A percentile compares a stretch with the other conserved stretches of the same genome.
Evolutionary conservation across 768 basidiomycete species (phyloP).

Genomic region (Termitomyces sp.): DNA sequence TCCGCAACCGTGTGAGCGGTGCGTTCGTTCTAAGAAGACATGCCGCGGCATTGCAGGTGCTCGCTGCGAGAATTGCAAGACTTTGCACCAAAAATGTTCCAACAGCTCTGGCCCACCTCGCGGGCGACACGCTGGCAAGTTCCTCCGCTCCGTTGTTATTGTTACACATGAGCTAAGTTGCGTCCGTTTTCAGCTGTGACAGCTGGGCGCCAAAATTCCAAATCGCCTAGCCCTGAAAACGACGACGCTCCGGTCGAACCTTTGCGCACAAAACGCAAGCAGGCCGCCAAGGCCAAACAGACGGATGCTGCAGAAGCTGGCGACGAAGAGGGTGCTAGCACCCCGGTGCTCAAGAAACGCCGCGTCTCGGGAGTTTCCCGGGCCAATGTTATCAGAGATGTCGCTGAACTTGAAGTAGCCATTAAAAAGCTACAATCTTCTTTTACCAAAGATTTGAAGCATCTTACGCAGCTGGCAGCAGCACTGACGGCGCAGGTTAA

Average conservation of each 20-base stretch:
- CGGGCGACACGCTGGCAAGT: slow-evolving; percentile 32
- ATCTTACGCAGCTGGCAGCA: slow-evolving; percentile 25
- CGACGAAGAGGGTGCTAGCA: slow-evolving; percentile 26
- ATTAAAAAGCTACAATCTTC: slow-evolving; percentile 27
- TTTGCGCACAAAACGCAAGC: slow-evolving; percentile 20
- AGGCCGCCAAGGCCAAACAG: slow-evolving; percentile 21
- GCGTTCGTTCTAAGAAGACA: slow-evolving; percentile 33
- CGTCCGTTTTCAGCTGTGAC: not conserved
- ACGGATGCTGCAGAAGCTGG: slow-evolving; percentile 26
- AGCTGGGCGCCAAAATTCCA: slow-evolving; percentile 9
- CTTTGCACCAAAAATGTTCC: slow-evolving; percentile 40
- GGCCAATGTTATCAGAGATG: slow-evolving; percentile 25
- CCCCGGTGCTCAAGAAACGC: slow-evolving; percentile 25
- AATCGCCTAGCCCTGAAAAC: slow-evolving; percentile 2
- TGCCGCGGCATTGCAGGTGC: slow-evolving; percentile 37
- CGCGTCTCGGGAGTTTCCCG: slow-evolving; percentile 18
- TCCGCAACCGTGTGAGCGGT: slow-evolving; percentile 39
- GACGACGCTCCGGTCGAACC: slow-evolving; percentile 10
- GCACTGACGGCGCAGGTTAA: slow-evolving; percentile 23
- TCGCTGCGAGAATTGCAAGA: slow-evolving; percentile 42
- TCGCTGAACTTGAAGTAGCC: slow-evolving; percentile 29
- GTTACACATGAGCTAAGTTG: slow-evolving; percentile 1
- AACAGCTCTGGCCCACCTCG: slow-evolving; percentile 38
- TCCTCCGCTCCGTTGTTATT: not conserved
- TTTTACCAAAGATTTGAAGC: slow-evolving; percentile 28